Percentiles rank a stretch among this genome's conserved stretches.
phyloP scores from a whole-genome alignment of 352 stramenopile genomes.

The Pythium insidiosum region DNA sequence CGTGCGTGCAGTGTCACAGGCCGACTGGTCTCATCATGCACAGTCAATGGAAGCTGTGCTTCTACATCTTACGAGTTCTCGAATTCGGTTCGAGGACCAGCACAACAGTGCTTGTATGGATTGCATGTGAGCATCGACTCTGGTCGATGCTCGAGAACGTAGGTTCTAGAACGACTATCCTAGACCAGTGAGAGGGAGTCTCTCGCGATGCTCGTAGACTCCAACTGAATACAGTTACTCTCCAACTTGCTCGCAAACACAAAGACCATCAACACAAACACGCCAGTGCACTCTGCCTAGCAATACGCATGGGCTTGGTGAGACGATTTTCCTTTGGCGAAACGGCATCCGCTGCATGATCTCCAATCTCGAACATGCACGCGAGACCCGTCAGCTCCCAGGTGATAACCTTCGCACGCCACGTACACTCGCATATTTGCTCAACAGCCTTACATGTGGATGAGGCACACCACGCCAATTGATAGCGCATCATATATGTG shows the following conservation, averaged over 20 bases:
- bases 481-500: no score
- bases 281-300: no score
- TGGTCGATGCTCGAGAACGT: constrained; percentile 2
- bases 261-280: no score
- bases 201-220: neutral
- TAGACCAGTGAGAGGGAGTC: neutral
- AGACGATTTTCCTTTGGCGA: no score
- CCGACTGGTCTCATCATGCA: neutral
- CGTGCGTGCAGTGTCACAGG: constrained; percentile 3
- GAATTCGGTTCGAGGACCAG: constrained; percentile 4
- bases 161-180: constrained; percentile 1
- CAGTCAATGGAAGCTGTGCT: constrained; percentile 4
- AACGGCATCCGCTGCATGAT: no score
- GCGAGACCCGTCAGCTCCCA: no score
- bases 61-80: constrained; percentile 1
- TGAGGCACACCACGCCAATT: no score
- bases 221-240: constrained; percentile 4
- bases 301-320: no score
- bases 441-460: no score
- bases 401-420: no score
- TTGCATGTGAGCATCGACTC: constrained; percentile 6
- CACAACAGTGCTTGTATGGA: constrained; percentile 3
- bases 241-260: constrained; percentile 1
- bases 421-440: no score
- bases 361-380: no score